Conservation (phyloP, 176 grass and related monocot species). For the Echinochloa phyllopogon region DNA sequence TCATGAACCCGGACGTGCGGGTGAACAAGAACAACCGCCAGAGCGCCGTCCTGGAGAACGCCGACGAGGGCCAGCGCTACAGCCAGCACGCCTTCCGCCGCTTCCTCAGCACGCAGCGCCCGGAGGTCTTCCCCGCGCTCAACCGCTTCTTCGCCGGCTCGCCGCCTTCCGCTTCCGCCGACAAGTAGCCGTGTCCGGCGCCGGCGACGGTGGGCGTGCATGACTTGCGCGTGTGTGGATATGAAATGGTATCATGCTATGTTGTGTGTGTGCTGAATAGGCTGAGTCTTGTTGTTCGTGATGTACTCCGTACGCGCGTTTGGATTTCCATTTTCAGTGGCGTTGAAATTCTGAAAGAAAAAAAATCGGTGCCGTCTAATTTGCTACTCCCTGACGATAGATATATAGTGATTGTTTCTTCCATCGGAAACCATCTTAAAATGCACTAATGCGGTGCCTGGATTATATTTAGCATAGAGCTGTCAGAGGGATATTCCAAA, state of each 20-base stretch:
- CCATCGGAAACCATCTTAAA: neutral
- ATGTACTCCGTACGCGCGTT: neutral
- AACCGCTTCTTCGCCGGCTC: constrained; percentile 72
- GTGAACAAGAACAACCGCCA: constrained; percentile 63
- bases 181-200: neutral
- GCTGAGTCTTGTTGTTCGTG: neutral
- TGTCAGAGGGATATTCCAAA: neutral
- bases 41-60: constrained; percentile 70
- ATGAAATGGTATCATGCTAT: neutral
- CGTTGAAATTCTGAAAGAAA: neutral
- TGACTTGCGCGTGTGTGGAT: neutral
- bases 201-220: too few relatives aligned
- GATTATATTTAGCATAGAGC: neutral
- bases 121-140: constrained; percentile 72
- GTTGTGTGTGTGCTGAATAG: neutral
- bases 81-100: constrained; percentile 69
- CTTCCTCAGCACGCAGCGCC: constrained; percentile 59
- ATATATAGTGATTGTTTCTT: neutral
- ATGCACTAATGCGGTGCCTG: neutral
- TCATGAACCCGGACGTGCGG: constrained; percentile 86
- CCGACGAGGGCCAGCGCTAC: constrained; percentile 72
- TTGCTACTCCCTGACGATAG: neutral
- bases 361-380: neutral
- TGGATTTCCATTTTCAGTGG: neutral
- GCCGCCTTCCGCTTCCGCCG: neutral